These are phyloP conservation scores for Citeromyces hawaiiensis DNA, from an alignment of 1,139 yeast genomes.

Conservation along the genomic window DNA sequence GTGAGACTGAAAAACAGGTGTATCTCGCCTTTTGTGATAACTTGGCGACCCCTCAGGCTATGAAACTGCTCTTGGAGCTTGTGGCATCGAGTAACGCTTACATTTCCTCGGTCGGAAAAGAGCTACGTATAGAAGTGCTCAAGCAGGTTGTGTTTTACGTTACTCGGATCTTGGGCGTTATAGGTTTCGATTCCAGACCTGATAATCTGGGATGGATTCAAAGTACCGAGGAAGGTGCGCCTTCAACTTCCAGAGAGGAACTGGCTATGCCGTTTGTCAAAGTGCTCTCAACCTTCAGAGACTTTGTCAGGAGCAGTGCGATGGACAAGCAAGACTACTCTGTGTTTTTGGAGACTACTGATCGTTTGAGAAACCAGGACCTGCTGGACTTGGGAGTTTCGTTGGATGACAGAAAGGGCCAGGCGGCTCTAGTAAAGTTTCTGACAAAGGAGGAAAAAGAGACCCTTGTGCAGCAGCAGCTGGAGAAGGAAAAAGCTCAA, in stretches of 20 bases:
- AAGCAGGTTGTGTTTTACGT: constrained; percentile 54
- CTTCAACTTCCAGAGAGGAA: constrained; percentile 35
- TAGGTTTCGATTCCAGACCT: constrained; percentile 63
- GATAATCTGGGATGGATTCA: constrained; percentile 77
- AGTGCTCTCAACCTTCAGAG: constrained; percentile 69
- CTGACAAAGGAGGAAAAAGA: constrained; percentile 55
- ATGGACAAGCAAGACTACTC: constrained; percentile 43
- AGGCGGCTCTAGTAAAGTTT: constrained; percentile 70
- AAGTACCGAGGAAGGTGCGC: constrained; percentile 11
- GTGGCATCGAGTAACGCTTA: constrained; percentile 65
- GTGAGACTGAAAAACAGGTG: constrained; percentile 42
- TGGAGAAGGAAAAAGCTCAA: constrained; percentile 43
- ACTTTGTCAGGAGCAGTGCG: constrained; percentile 61
- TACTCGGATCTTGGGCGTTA: constrained; percentile 49
- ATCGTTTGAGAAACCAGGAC: constrained; percentile 45
- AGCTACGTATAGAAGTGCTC: constrained; percentile 54
- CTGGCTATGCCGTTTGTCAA: constrained; percentile 68
- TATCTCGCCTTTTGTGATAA: constrained; percentile 82
- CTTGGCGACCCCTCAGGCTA: constrained; percentile 63
- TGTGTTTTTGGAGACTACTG: constrained; percentile 46
- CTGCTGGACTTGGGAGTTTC: constrained; percentile 67
- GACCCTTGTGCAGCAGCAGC: constrained; percentile 49
- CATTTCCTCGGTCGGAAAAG: constrained; percentile 36
- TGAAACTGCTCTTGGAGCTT: constrained; percentile 52
- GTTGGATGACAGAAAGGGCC: constrained; percentile 77